A percentile compares a stretch with the other conserved stretches of the same genome.
Conservation (phyloP, 805 yeast species). For the Suhomyces canberraensis region DNA sequence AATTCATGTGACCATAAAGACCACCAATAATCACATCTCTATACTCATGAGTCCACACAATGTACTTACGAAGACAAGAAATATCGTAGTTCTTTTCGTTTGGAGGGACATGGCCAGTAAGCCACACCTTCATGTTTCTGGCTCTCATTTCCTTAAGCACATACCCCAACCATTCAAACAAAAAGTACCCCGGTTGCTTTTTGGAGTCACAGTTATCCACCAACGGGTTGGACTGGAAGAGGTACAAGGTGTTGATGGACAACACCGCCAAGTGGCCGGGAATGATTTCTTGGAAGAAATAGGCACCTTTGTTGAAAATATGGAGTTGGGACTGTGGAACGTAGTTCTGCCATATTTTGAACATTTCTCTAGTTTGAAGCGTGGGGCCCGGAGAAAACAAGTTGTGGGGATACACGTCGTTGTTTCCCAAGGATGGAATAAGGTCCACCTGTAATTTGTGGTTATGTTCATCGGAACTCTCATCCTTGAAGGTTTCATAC, state of each 20-base stretch:
- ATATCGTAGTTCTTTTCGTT: slow-evolving; percentile 72
- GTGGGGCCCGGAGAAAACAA: slow-evolving; percentile 85
- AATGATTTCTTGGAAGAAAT: slow-evolving; percentile 72
- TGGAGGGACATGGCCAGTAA: slow-evolving; percentile 88
- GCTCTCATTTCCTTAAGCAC: slow-evolving; percentile 69
- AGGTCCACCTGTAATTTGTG: slow-evolving; percentile 44
- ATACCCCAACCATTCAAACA: slow-evolving; percentile 74
- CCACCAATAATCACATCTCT: slow-evolving; percentile 83
- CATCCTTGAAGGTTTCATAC: slow-evolving; percentile 45
- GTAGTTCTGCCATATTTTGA: slow-evolving; percentile 67
- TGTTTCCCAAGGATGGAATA: slow-evolving; percentile 78
- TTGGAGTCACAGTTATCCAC: slow-evolving; percentile 74
- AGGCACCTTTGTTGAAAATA: slow-evolving; percentile 70
- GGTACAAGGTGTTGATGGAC: slow-evolving; percentile 73
- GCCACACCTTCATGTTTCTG: slow-evolving; percentile 80
- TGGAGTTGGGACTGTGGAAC: slow-evolving; percentile 78
- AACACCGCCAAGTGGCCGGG: slow-evolving; percentile 76
- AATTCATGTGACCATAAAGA: slow-evolving; percentile 84
- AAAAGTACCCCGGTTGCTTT: slow-evolving; percentile 76
- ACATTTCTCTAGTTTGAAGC: slow-evolving; percentile 76
- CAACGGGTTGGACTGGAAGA: slow-evolving; percentile 74
- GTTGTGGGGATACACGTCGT: slow-evolving; percentile 88
- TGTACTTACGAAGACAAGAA: slow-evolving; percentile 69
- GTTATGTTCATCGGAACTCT: slow-evolving; percentile 36
- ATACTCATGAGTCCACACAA: slow-evolving; percentile 80